These are phyloP conservation scores for Saccharomycopsis sp. DNA, from an alignment of 805 yeast species.

Conservation along the genomic window DNA sequence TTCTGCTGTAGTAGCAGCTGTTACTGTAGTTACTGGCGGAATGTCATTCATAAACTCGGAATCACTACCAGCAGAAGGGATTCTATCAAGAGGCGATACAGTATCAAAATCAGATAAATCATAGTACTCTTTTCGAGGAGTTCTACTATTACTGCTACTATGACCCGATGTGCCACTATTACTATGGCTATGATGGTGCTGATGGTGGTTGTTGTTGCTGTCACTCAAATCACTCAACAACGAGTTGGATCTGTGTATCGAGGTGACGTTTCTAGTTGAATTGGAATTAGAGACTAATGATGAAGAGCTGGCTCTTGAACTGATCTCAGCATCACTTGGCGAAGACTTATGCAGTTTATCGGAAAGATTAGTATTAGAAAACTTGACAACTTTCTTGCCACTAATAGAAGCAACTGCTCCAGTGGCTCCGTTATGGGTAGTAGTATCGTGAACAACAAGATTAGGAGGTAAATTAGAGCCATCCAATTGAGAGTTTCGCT, in stretches of 20 bases:
- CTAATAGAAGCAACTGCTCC: not conserved
- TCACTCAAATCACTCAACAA: constrained; percentile 13
- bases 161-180: not conserved
- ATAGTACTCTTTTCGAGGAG: constrained; percentile 1
- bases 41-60: not conserved
- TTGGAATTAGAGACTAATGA: constrained; percentile 2
- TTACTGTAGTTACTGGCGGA: not conserved
- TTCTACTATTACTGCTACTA: not conserved
- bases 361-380: not conserved
- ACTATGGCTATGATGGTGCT: not conserved
- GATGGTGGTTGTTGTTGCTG: not conserved
- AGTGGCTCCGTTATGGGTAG: not conserved
- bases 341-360: not conserved
- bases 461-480: not conserved
- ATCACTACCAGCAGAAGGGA: not conserved
- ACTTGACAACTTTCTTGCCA: constrained; percentile 8
- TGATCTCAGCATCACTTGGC: not conserved
- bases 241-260: constrained; percentile 5
- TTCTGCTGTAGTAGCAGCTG: not conserved
- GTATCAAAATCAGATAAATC: not conserved
- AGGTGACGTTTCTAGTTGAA: not conserved
- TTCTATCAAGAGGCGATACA: not conserved
- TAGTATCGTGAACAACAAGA: not conserved
- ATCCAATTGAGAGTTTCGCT: not conserved
- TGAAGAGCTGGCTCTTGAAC: constrained; percentile 10